Base-by-base conservation (phyloP, 2,329 filamentous ascomycete genomes). In the Aspergillus sp. region DNA sequence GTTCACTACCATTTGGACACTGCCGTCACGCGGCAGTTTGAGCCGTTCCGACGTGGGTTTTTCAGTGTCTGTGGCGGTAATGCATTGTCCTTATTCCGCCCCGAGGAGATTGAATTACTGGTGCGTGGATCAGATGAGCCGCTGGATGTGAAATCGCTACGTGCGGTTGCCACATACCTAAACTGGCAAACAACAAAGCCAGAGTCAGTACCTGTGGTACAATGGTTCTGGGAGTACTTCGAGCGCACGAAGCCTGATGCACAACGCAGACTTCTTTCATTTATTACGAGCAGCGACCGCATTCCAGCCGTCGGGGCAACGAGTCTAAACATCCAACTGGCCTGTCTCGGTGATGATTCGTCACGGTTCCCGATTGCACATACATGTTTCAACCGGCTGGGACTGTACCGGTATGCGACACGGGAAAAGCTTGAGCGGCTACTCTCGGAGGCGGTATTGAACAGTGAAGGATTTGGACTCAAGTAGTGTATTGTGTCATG, bases 11-110 rank as follows among this genome's bases (percentile, higher is more conserved):
- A 93, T 9, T 84, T 97, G 11, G 91, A 96, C 66, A 87, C 82
- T 6, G 84, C 90, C 1, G 89, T 96, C 1, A 79, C 84, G 40
- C 84, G 90, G 41, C 92, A 96, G 69, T 97, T 96, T 63, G 91
- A 96, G 70, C 92, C 93, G 0, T 97, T 97, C 81, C 95, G 95
- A 71, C 86, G 92, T 55, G 93, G 93, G 1, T 97, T 97, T 75
- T 97, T 91, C 72, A 96, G 90, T 0, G 91, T 96, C 27, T 96
- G 91, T 70, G 90, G 89, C 37, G 91, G 92, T 37, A 96, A 95
- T 70, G 92, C 93, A 0, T 80, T 96, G 37, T 91, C 89, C 1
- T 82, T 97, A 2, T 96, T 96, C 73, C 85, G 90, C 15, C 89
- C 93, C 0, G 92, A 96, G 71, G 93, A 97, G 72, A 96, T 97